These are phyloP conservation scores for Xylariaceae sp. DNA, from an alignment of 2,329 filamentous ascomycete species.

Conservation along the genomic window DNA sequence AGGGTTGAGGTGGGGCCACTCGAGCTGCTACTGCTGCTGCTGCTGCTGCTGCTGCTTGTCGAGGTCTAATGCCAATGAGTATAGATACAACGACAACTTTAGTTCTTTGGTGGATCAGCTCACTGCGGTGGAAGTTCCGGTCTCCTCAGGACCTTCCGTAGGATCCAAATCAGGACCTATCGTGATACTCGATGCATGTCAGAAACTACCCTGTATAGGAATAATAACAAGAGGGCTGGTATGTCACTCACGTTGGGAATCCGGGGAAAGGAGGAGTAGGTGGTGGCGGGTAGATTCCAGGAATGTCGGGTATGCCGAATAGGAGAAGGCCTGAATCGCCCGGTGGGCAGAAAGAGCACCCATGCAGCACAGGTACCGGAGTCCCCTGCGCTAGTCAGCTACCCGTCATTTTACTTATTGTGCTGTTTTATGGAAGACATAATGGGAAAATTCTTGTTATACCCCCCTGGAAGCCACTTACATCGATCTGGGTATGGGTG, in stretches of 20 bases:
- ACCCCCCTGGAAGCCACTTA: too few relatives aligned
- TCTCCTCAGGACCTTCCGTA: conserved; percentile 1
- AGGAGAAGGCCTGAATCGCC: conserved; percentile 3
- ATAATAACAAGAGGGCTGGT: neutral
- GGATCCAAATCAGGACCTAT: conserved; percentile 4
- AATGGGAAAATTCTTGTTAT: too few relatives aligned
- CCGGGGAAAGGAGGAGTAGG: conserved; percentile 4
- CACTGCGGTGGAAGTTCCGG: too few relatives aligned
- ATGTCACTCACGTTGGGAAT: conserved; percentile 3
- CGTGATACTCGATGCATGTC: conserved; percentile 1
- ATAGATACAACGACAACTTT: too few relatives aligned
- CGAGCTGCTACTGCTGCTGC: conserved; percentile 2
- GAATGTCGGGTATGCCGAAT: conserved; percentile 5
- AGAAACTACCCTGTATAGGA: neutral
- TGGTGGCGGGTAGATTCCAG: conserved; percentile 5
- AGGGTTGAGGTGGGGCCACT: conserved; percentile 2
- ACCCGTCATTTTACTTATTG: too few relatives aligned
- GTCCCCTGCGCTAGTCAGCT: neutral
- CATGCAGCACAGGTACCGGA: conserved; percentile 4
- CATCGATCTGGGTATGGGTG: conserved; percentile 6
- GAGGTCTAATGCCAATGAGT: neutral
- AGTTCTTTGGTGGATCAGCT: too few relatives aligned
- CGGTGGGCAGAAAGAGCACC: conserved; percentile 5
- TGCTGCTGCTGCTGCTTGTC: conserved; percentile 1
- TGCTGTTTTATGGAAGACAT: too few relatives aligned